These are phyloP conservation scores for Durio zibethinus DNA, from an alignment of 345 rosid genomes.

Conservation along the genomic window DNA sequence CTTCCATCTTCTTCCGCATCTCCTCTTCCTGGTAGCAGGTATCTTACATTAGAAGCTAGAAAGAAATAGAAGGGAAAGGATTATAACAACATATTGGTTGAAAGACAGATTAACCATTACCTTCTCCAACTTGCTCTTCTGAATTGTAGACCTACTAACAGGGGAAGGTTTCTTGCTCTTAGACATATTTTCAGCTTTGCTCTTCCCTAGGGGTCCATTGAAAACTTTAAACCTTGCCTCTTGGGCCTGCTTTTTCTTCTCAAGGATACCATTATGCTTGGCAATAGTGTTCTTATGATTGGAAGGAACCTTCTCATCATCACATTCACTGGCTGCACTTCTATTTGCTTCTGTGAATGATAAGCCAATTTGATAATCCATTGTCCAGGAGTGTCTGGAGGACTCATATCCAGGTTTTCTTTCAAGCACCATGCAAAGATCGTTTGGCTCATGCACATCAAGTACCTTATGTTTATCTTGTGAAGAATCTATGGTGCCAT, in stretches of 20 bases:
- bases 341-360: constrained; percentile 49
- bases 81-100: not conserved
- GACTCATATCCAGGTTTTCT: constrained; percentile 41
- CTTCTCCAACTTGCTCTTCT: constrained; percentile 80
- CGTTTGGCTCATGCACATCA: constrained; percentile 46
- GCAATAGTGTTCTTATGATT: constrained; percentile 11
- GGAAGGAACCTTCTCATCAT: constrained; percentile 30
- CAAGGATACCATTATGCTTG: constrained; percentile 31
- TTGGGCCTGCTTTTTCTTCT: constrained; percentile 35
- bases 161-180: constrained; percentile 45
- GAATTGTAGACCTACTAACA: constrained; percentile 50
- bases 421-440: constrained; percentile 64
- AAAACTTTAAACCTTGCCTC: constrained; percentile 37
- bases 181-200: constrained; percentile 31
- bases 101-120: constrained; percentile 27
- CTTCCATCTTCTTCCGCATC: constrained; percentile 65
- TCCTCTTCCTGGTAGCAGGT: constrained; percentile 70
- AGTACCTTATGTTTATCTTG: constrained; percentile 34
- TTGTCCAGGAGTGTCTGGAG: constrained; percentile 37
- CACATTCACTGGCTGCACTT: constrained; percentile 23
- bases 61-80: not conserved
- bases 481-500: not conserved
- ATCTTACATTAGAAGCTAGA: constrained; percentile 2
- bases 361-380: constrained; percentile 49
- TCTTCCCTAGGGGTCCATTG: constrained; percentile 28